Base-by-base conservation (phyloP, 805 yeast genomes). In the Metschnikowia sp. region DNA sequence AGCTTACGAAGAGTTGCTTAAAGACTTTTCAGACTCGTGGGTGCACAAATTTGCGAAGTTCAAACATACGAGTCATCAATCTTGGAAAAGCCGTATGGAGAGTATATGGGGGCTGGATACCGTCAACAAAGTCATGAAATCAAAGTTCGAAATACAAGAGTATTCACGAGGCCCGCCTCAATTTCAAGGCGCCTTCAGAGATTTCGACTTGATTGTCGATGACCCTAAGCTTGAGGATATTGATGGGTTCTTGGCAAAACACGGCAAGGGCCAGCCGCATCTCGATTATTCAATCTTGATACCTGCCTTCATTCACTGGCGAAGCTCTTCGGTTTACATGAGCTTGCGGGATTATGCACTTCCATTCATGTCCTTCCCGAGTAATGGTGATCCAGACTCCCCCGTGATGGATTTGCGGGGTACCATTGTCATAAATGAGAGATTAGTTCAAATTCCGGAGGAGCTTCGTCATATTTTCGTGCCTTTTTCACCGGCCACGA, bases 351-450 rank as follows among this genome's bases (percentile, higher is more conserved):
- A 75, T 80, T 33, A 65, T 68, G 18, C 59, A 68, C 8, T 64
- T 77, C 60, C 90, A 0, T 55, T 83, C 6, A 53, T 82, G 2
- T 74, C 79, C 3, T 84, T 53, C 22, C 78, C 78, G 2, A 56
- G 56, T 10, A 63, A 59, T 46, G 52, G 56, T 8, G 61, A 61
- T 32, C 57, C 59, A 11, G 36, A 43, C 6, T 44, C 49, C 8
- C 66, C 69, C 0, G 62, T 69, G 0, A 56, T 73, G 41, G 56
- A 59, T 19, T 53, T 73, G 9, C 50, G 53, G 18, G 76, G 76
- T 1, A 82, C 82, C 56, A 36, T 83, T 30, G 80, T 80, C 1
- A 68, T 84, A 47, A 82, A 82, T 41, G 90, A 84, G 51, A 78
- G 75, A 50, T 68, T 81, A 64, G 68, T 66, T 2, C 64, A 68